These are phyloP conservation scores for Nyctanthes arbortristis DNA, from an alignment of 257 asterid genomes.

Conservation along the genomic window DNA sequence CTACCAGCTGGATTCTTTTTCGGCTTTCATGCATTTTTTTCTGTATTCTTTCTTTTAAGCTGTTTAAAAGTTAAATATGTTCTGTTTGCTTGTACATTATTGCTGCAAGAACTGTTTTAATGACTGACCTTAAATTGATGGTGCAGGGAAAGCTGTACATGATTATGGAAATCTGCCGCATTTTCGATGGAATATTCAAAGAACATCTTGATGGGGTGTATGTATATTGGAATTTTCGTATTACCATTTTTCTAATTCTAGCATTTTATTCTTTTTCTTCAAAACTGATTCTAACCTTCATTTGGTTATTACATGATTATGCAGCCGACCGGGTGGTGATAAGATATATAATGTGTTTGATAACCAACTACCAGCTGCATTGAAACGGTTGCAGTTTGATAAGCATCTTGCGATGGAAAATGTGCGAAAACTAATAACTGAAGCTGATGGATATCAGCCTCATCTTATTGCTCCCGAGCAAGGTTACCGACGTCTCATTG, in stretches of 20 bases:
- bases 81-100: conserved; percentile 10
- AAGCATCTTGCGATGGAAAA: conserved; percentile 79
- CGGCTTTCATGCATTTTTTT: neutral
- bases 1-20: neutral
- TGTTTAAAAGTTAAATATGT: conserved; percentile 7
- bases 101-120: conserved; percentile 13
- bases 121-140: neutral
- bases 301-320: conserved; percentile 15
- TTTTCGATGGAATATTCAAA: conserved; percentile 68
- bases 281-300: conserved; percentile 9
- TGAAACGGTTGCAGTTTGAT: conserved; percentile 76
- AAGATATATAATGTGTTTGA: conserved; percentile 69
- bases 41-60: conserved; percentile 1
- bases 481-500: conserved; percentile 79
- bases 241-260: neutral
- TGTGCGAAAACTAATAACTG: conserved; percentile 63
- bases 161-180: conserved; percentile 80
- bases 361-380: conserved; percentile 70
- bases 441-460: conserved; percentile 86
- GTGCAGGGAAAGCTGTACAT: conserved; percentile 72
- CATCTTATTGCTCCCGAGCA: conserved; percentile 85
- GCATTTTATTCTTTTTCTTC: neutral
- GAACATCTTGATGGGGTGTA: conserved; percentile 89
- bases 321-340: conserved; percentile 88
- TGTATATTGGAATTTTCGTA: conserved; percentile 21